Percentiles rank a stretch among this genome's conserved stretches.
phyloP scores from a whole-genome alignment of 2,329 filamentous ascomycete genomes.

The Ciborinia camelliae region DNA sequence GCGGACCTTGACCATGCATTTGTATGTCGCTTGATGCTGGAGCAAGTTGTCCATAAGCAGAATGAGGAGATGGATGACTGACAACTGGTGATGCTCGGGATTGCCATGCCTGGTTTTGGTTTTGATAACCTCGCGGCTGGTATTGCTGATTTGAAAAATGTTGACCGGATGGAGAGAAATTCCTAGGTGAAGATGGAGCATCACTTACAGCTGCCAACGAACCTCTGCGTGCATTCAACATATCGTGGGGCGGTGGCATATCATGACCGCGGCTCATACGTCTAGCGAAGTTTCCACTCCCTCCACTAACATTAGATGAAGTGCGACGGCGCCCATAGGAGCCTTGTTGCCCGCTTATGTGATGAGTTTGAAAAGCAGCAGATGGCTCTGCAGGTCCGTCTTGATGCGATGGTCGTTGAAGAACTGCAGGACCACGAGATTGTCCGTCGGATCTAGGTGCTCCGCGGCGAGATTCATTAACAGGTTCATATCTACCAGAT shows the following conservation, averaged over 20 bases:
- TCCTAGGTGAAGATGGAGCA: conserved; percentile 48
- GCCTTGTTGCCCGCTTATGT: conserved; percentile 61
- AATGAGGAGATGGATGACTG: conserved; percentile 38
- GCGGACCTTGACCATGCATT: conserved; percentile 22
- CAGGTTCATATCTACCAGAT: conserved; percentile 88
- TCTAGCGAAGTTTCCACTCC: conserved; percentile 64
- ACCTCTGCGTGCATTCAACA: conserved; percentile 45
- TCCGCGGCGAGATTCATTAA: conserved; percentile 64
- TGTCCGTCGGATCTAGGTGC: conserved; percentile 65
- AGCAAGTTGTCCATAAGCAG: conserved; percentile 36
- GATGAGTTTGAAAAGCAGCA: conserved; percentile 77
- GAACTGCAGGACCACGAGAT: conserved; percentile 68
- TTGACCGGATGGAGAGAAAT: conserved; percentile 37
- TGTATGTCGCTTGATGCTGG: conserved; percentile 37
- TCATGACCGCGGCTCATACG: conserved; percentile 38
- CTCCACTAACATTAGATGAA: conserved; percentile 88
- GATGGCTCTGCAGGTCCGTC: conserved; percentile 79
- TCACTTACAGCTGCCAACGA: conserved; percentile 52
- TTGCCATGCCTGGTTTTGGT: conserved; percentile 41
- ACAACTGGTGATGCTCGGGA: conserved; percentile 39
- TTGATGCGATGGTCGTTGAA: conserved; percentile 66
- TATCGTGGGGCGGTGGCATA: conserved; percentile 36
- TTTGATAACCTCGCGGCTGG: conserved; percentile 11
- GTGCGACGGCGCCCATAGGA: conserved; percentile 73
- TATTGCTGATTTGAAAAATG: conserved; percentile 29